phyloP scores from a whole-genome alignment of 108 stramenopile genomes.

The Conticribra weissflogii region DNA sequence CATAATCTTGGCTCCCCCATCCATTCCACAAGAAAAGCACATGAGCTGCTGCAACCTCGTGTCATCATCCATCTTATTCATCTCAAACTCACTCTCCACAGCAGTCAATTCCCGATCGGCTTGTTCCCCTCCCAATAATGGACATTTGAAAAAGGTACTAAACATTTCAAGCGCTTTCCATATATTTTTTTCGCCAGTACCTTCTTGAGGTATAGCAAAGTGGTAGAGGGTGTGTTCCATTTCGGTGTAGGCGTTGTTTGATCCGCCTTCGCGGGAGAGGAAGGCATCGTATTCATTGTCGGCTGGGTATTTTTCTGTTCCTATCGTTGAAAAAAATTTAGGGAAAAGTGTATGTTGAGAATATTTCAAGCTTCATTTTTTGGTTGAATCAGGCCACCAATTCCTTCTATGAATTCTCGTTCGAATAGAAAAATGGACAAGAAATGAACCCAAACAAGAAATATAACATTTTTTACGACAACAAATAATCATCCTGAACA shows the following conservation, averaged over 20 bases:
- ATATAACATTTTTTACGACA: too few relatives aligned
- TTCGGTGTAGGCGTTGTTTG: constrained; percentile 96
- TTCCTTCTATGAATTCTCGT: too few relatives aligned
- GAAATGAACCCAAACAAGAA: too few relatives aligned
- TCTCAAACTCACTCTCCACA: constrained; percentile 96
- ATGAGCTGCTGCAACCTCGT: constrained; percentile 74
- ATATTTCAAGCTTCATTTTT: not conserved
- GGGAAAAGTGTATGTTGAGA: not conserved
- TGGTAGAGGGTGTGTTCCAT: constrained; percentile 92
- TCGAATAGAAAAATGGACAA: too few relatives aligned
- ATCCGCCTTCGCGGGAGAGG: constrained; percentile 89
- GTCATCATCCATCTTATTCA: constrained; percentile 80
- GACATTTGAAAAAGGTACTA: constrained; percentile 91
- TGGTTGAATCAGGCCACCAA: too few relatives aligned
- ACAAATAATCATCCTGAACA: too few relatives aligned
- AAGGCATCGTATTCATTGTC: constrained; percentile 89
- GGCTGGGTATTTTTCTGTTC: constrained; percentile 89
- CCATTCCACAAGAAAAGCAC: constrained; percentile 67
- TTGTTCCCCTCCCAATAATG: constrained; percentile 79
- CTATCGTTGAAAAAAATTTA: too few relatives aligned
- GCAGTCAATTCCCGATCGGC: constrained; percentile 94
- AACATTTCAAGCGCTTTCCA: constrained; percentile 93
- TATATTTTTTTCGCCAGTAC: constrained; percentile 44
- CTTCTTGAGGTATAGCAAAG: constrained; percentile 89
- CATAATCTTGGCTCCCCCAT: constrained; percentile 45